Conservation (phyloP, 805 yeast genomes). For the Saccharomyces eubayanus region DNA sequence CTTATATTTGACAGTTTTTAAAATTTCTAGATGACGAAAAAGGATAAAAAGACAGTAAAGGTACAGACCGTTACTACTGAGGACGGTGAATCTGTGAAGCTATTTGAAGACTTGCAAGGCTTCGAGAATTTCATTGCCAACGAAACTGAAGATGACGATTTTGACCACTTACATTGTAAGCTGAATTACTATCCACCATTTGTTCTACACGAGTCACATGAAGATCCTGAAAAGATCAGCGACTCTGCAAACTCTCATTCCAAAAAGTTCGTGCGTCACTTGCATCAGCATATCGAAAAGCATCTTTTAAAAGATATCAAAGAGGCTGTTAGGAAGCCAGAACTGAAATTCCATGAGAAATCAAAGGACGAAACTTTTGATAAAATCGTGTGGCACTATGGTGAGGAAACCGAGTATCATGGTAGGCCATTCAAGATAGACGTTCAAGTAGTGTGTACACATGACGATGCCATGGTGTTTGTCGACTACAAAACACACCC, state of each 20-base stretch:
- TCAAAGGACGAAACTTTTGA: conserved; percentile 42
- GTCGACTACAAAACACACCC: conserved; percentile 59
- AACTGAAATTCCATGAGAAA: conserved; percentile 44
- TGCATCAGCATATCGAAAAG: conserved; percentile 68
- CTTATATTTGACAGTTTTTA: background rate
- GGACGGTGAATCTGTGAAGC: conserved; percentile 27
- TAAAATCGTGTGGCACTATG: conserved; percentile 54
- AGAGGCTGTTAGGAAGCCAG: conserved; percentile 45
- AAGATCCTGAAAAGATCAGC: conserved; percentile 63
- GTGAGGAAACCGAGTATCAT: conserved; percentile 50
- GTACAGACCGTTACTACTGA: conserved; percentile 24
- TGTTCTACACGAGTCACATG: conserved; percentile 55
- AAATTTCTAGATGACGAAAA: conserved; percentile 18
- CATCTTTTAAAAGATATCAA: conserved; percentile 63
- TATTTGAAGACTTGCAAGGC: conserved; percentile 55
- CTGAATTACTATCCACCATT: conserved; percentile 68
- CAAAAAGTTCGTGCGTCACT: conserved; percentile 62
- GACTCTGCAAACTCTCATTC: conserved; percentile 66
- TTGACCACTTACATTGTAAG: conserved; percentile 59
- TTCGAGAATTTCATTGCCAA: conserved; percentile 62
- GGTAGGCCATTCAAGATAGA: conserved; percentile 57
- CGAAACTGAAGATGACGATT: conserved; percentile 71
- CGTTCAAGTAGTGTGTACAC: conserved; percentile 57
- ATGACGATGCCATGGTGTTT: conserved; percentile 56
- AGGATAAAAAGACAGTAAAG: conserved; percentile 24